phyloP scores from a whole-genome alignment of 139 green algal genomes.

The Pycnococcus provasolii region DNA sequence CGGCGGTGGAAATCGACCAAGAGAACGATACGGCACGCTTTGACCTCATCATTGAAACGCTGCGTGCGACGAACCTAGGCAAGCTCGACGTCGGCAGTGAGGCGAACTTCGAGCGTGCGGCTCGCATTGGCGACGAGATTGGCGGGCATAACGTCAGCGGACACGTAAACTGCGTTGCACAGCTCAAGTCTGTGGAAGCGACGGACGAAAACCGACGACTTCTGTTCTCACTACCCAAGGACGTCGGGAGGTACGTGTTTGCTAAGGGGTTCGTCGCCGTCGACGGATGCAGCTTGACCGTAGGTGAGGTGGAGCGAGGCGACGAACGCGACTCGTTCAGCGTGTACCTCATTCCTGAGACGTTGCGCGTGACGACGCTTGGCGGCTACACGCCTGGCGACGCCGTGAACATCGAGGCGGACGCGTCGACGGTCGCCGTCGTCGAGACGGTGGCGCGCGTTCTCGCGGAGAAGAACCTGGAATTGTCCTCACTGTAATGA shows the following conservation, averaged over 20 bases:
- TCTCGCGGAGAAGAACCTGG: constrained; percentile 30
- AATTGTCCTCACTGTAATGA: background rate
- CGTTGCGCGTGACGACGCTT: constrained; percentile 41
- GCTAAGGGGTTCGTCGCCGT: constrained; percentile 69
- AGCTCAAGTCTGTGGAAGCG: constrained; percentile 11
- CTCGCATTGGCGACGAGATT: constrained; percentile 76
- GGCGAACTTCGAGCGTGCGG: constrained; percentile 75
- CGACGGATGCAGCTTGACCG: constrained; percentile 83
- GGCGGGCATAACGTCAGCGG: constrained; percentile 84
- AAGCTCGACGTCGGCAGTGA: constrained; percentile 36
- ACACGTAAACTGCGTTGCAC: constrained; percentile 53
- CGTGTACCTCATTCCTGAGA: constrained; percentile 94
- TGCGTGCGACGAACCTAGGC: constrained; percentile 79
- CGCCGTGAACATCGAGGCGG: constrained; percentile 79
- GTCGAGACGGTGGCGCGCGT: constrained; percentile 84
- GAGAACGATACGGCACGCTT: constrained; percentile 45
- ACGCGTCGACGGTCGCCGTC: constrained; percentile 79
- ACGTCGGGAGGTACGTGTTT: background rate
- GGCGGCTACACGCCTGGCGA: constrained; percentile 46
- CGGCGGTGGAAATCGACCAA: constrained; percentile 38
- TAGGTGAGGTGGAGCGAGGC: constrained; percentile 41
- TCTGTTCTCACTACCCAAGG: constrained; percentile 7
- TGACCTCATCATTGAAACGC: constrained; percentile 86
- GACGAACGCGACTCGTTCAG: constrained; percentile 46
- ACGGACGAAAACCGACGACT: constrained; percentile 31